Conservation (phyloP, 495 filamentous ascomycete genomes). For the Opeltia flavorubescens region DNA sequence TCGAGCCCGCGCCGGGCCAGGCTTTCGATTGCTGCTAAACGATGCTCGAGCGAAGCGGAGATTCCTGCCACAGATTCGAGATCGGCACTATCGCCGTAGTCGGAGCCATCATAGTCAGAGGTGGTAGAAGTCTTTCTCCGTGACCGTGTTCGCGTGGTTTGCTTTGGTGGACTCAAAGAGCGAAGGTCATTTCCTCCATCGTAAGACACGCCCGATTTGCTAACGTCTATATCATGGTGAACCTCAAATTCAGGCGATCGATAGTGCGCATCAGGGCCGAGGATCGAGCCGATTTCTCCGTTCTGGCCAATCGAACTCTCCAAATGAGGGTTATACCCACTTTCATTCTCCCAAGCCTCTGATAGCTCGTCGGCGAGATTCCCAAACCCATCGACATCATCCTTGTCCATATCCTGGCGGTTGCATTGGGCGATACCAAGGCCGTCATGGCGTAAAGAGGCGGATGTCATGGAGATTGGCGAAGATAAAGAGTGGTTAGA, state of each 20-base stretch:
- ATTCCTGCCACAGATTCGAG: slow-evolving; percentile 53
- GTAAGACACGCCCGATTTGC: neutral
- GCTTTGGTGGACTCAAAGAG: slow-evolving; percentile 2
- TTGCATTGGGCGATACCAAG: neutral
- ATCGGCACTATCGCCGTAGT: slow-evolving; percentile 57
- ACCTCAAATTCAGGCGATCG: neutral
- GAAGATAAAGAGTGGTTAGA: slow-evolving; percentile 4
- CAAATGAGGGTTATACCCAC: slow-evolving; percentile 5
- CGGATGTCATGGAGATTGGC: slow-evolving; percentile 6
- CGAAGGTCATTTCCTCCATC: neutral
- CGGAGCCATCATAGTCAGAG: slow-evolving; percentile 43
- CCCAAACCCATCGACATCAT: slow-evolving; percentile 46
- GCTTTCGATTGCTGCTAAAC: slow-evolving; percentile 64
- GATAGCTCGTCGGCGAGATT: slow-evolving; percentile 73
- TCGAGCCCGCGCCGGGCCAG: slow-evolving; percentile 59
- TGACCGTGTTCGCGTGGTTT: slow-evolving; percentile 16
- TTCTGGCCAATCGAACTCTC: slow-evolving; percentile 24
- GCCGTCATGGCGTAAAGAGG: slow-evolving; percentile 2
- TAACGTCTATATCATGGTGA: neutral
- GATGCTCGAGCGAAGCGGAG: slow-evolving; percentile 54
- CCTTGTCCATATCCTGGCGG: neutral
- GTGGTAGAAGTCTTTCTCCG: slow-evolving; percentile 33
- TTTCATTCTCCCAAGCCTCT: slow-evolving; percentile 41
- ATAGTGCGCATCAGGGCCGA: neutral
- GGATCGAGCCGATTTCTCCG: slow-evolving; percentile 15